Percentiles rank a stretch among this genome's conserved stretches.
These are phyloP conservation scores for Sporothrix protearum DNA, from an alignment of 2,329 filamentous ascomycete genomes.

Conservation along the genomic window DNA sequence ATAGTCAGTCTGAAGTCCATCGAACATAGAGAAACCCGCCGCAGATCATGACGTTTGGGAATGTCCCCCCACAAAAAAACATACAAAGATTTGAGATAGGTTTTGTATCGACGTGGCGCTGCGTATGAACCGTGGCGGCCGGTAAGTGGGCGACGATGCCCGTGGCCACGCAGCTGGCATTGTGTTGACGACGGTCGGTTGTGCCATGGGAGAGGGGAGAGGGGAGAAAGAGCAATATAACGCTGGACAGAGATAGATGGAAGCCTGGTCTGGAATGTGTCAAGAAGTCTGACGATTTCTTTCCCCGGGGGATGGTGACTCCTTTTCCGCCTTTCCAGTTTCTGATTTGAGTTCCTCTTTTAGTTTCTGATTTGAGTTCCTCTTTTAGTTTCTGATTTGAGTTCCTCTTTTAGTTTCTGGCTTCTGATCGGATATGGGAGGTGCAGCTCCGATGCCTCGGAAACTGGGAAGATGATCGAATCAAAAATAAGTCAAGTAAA, in stretches of 20 bases:
- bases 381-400: neutral
- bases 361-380: neutral
- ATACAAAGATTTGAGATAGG: slow-evolving; percentile 7
- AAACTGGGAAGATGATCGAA: neutral
- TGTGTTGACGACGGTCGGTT: neutral
- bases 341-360: neutral
- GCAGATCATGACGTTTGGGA: neutral
- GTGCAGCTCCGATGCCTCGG: neutral
- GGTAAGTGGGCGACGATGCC: neutral
- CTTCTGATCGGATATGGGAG: neutral
- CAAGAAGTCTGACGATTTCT: neutral
- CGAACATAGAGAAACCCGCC: neutral
- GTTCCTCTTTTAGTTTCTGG: neutral
- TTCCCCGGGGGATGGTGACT: neutral
- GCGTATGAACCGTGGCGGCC: neutral
- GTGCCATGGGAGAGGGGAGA: neutral
- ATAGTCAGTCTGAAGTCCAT: neutral
- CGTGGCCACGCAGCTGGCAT: neutral
- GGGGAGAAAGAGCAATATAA: neutral
- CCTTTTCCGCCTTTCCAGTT: neutral
- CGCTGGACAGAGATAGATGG: neutral
- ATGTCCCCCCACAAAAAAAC: neutral
- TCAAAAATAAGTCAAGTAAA: neutral
- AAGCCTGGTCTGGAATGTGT: neutral
- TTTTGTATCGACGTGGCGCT: slow-evolving; percentile 5